Evolutionary conservation across 2,329 filamentous ascomycete genomes (phyloP), one percentile per base, ranked within the genome.

Genomic region (Clathrospora elynae): DNA sequence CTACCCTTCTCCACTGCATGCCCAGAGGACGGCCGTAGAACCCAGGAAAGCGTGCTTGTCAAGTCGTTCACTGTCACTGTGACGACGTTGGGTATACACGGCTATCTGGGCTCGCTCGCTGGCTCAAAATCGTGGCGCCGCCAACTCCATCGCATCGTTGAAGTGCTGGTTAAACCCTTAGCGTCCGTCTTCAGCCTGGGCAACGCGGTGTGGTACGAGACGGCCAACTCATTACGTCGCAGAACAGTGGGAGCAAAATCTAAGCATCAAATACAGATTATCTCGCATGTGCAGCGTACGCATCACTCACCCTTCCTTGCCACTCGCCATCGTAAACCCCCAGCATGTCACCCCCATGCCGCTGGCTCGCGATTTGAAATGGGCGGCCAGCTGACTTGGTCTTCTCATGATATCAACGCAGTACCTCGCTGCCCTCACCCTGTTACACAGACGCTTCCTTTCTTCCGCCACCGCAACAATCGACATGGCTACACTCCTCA

Each of bases 41-140:
- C 33, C 9, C 33, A 26, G 24, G 20, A 19, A 11, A 19, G 41
- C 9, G 41, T 34, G 6, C 32, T 44, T 12, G 41, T 44, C 19
- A 44, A 38, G 20, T 20, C 39, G 6, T 34, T 44, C 13, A 34
- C 34, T 24, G 41, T 34, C 10, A 33, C 25, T 9, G 26, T 44
- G 10, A 44, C 41, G 8, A 44, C 41, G 11, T 14, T 44, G 5
- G 26, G 41, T 5, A 29, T 44, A 13, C 24, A 44, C 19, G 41
- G 28, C 3, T 26, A 44, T 16, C 22, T 38, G 3, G 41, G 41
- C 10, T 38, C 19, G 11, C 19, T 44, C 7, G 22, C 41, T 19
- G 41, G 41, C 7, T 44, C 34, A 4, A 20, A 22, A 28, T 31
- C 33, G 14, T 37, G 33, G 34, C 26, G 28, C 9, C 20, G 35